phyloP scores from a whole-genome alignment of 805 yeast species.

The Yamadazyma ubonensis region DNA sequence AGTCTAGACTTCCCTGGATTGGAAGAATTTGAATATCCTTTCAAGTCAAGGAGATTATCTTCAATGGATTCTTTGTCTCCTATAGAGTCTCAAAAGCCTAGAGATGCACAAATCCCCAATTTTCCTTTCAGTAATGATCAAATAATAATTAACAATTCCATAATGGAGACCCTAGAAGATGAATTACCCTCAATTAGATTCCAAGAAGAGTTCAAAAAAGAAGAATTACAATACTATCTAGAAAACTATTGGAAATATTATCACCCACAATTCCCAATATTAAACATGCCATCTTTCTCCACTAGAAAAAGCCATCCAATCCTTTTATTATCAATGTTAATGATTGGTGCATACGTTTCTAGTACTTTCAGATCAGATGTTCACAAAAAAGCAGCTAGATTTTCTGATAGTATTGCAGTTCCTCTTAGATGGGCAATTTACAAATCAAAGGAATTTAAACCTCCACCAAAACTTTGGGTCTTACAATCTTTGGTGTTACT shows the following conservation, averaged over 20 bases:
- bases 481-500: constrained; percentile 66
- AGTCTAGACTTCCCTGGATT: constrained; percentile 13
- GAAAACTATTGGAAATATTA: constrained; percentile 52
- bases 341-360: constrained; percentile 48
- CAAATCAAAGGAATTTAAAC: constrained; percentile 61
- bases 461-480: constrained; percentile 73
- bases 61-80: not conserved
- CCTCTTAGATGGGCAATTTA: constrained; percentile 69
- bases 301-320: constrained; percentile 47
- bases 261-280: constrained; percentile 55
- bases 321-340: constrained; percentile 51
- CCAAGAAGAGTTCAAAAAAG: constrained; percentile 12
- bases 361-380: constrained; percentile 17
- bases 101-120: constrained; percentile 4
- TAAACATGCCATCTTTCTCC: constrained; percentile 56
- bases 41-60: not conserved
- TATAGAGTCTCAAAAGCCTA: not conserved
- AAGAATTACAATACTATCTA: constrained; percentile 7
- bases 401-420: constrained; percentile 43
- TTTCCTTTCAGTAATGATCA: constrained; percentile 16
- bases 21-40: constrained; percentile 16
- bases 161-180: constrained; percentile 10
- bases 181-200: constrained; percentile 12
- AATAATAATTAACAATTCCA: constrained; percentile 5
- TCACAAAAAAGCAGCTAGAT: constrained; percentile 23